These are phyloP conservation scores for Stachybotrys chlorohalonatus DNA, from an alignment of 2,329 filamentous ascomycete species.

Conservation along the genomic window DNA sequence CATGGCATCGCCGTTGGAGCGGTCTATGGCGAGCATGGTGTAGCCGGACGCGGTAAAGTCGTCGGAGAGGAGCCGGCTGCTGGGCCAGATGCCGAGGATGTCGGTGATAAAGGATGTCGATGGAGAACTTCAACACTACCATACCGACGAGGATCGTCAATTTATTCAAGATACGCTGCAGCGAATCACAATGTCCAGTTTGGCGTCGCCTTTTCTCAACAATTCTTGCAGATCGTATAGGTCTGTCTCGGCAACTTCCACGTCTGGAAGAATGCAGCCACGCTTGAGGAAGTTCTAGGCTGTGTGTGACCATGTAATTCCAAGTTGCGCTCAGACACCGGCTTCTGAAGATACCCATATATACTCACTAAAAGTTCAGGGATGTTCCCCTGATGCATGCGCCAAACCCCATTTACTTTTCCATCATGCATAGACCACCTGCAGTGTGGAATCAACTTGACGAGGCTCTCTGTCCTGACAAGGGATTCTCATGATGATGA, in stretches of 20 bases:
- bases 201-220: too few species aligned
- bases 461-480: not conserved
- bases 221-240: too few species aligned
- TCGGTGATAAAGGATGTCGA: slow-evolving; percentile 32
- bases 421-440: too few species aligned
- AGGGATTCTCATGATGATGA: not conserved
- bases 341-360: too few species aligned
- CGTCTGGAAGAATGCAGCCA: too few species aligned
- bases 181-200: not conserved
- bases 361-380: too few species aligned
- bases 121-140: not conserved
- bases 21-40: slow-evolving; percentile 12
- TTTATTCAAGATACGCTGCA: not conserved
- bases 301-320: too few species aligned
- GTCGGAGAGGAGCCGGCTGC: slow-evolving; percentile 19
- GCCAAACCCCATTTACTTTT: too few species aligned
- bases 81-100: slow-evolving; percentile 35
- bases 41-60: slow-evolving; percentile 16
- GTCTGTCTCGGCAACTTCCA: too few species aligned
- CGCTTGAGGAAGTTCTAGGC: too few species aligned
- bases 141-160: not conserved
- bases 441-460: not conserved
- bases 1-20: slow-evolving; percentile 14
- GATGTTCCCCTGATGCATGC: too few species aligned
- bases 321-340: too few species aligned